Conservation (phyloP, 257 asterid species). For the Anisodus tanguticus region DNA sequence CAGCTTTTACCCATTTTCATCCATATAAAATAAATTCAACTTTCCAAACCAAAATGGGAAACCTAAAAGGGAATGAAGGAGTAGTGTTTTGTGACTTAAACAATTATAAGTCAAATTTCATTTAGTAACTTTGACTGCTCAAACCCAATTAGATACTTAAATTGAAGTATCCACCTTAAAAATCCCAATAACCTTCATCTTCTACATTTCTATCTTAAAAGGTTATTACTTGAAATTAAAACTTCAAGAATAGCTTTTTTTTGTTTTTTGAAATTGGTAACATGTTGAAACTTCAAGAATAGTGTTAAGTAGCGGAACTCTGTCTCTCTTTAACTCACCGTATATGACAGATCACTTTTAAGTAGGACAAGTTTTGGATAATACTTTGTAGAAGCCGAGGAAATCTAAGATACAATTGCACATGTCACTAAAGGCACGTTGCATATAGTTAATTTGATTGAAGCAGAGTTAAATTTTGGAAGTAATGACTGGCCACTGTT, state of each 20-base stretch:
- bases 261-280: no score
- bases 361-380: neutral
- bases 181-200: no score
- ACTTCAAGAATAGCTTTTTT: no score
- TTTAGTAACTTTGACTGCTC: neutral
- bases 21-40: neutral
- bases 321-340: neutral
- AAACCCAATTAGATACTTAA: no score
- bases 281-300: neutral
- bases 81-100: slow-evolving; percentile 13
- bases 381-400: neutral
- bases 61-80: neutral
- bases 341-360: neutral
- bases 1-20: no score
- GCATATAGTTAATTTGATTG: slow-evolving; percentile 1
- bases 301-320: neutral
- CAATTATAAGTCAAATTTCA: neutral
- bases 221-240: no score
- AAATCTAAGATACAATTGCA: neutral
- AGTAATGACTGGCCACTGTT: neutral
- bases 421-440: neutral
- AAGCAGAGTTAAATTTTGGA: slow-evolving; percentile 4
- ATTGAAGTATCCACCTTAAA: no score
- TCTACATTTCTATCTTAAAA: no score
- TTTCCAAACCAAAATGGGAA: neutral